Evolutionary conservation across 2,329 filamentous ascomycete genomes (phyloP).

Genomic region (Alternaria rosae): DNA sequence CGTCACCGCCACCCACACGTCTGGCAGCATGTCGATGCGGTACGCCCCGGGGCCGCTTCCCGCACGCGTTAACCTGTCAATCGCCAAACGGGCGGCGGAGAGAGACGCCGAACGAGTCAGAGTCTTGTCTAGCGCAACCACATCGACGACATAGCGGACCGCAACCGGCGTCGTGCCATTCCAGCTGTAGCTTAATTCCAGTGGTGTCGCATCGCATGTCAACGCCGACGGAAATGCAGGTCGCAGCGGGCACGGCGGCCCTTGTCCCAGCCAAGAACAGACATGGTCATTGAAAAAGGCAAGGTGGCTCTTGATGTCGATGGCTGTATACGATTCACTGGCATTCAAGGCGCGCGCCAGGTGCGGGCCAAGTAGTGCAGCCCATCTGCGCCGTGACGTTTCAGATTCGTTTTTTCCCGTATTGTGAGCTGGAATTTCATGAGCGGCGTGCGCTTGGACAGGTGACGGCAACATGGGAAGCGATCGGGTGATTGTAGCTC

Average conservation of each 20-base stretch:
- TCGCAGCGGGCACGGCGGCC: not conserved
- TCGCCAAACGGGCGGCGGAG: not conserved
- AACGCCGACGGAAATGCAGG: not conserved
- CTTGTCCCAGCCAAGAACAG: not conserved
- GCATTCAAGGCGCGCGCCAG: not conserved
- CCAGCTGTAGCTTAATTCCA: slow-evolving; percentile 1
- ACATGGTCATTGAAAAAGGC: not conserved
- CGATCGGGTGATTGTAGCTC: too few species aligned
- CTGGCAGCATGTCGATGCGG: not conserved
- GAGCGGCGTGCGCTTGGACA: too few species aligned
- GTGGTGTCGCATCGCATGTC: not conserved
- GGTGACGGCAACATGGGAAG: too few species aligned
- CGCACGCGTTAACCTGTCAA: not conserved
- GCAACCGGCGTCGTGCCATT: not conserved
- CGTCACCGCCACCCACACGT: not conserved
- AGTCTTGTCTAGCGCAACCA: not conserved
- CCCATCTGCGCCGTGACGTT: not conserved
- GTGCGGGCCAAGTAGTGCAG: not conserved
- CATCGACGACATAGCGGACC: not conserved
- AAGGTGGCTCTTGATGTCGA: not conserved
- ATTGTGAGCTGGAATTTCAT: too few species aligned
- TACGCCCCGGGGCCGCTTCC: not conserved
- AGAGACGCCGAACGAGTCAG: not conserved
- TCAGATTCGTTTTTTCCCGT: not conserved
- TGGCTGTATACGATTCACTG: not conserved